A percentile compares a stretch with the other conserved stretches of the same genome.
Evolutionary conservation across 1,284 basidiomycete species (phyloP).

Genomic region (Porphyrellus sp.): DNA sequence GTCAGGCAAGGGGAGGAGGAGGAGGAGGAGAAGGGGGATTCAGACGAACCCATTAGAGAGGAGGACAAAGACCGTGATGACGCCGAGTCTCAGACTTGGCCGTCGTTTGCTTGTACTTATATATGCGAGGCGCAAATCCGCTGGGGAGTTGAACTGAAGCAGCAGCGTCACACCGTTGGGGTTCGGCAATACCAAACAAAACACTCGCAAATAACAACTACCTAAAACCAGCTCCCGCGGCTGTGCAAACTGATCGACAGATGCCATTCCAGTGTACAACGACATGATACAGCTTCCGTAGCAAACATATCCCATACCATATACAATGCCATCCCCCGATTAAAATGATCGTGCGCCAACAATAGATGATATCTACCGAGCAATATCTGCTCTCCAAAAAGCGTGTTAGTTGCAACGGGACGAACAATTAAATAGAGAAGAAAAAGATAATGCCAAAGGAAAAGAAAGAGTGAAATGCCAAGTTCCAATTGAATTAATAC

Average conservation of each 20-base stretch:
- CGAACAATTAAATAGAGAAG: slow-evolving; percentile 11
- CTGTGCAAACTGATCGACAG: background rate
- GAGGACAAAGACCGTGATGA: slow-evolving; percentile 31
- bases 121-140: slow-evolving; percentile 22
- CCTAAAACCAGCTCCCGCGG: background rate
- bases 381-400: slow-evolving; percentile 15
- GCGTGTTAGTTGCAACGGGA: slow-evolving; percentile 16
- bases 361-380: slow-evolving; percentile 22
- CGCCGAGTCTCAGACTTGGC: slow-evolving; percentile 29
- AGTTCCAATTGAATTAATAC: slow-evolving; percentile 22
- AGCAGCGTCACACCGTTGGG: slow-evolving; percentile 26
- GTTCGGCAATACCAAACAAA: slow-evolving; percentile 29
- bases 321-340: slow-evolving; percentile 10
- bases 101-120: slow-evolving; percentile 34
- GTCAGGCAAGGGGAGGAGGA: background rate
- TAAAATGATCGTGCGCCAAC: slow-evolving; percentile 5
- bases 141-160: slow-evolving; percentile 23
- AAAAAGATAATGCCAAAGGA: background rate
- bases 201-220: slow-evolving; percentile 22
- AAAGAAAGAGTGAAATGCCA: slow-evolving; percentile 6
- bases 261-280: slow-evolving; percentile 6
- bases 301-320: slow-evolving; percentile 19
- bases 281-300: slow-evolving; percentile 24
- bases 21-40: too few relatives aligned
- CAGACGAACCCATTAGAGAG: slow-evolving; percentile 28